Percentiles rank a stretch among this genome's conserved stretches.
These are phyloP conservation scores for Coniochaeta pulveracea DNA, from an alignment of 2,329 filamentous ascomycete species.

Conservation along the genomic window DNA sequence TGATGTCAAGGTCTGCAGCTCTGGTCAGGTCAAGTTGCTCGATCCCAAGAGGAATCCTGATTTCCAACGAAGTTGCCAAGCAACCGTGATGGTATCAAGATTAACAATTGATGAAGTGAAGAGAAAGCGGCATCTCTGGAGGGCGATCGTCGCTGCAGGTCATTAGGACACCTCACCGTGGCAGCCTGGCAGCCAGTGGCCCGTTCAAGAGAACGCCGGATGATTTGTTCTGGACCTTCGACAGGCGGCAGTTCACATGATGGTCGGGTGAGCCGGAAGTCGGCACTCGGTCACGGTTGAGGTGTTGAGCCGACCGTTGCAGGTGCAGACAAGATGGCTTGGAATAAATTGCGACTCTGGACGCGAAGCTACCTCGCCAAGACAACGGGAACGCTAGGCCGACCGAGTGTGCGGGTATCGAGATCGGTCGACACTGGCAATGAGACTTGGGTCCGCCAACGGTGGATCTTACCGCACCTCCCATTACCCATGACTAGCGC, in stretches of 20 bases:
- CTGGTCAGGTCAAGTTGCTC: neutral
- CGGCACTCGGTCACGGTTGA: neutral
- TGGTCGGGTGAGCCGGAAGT: no score
- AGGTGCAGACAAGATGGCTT: neutral
- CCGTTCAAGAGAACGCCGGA: neutral
- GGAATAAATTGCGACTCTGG: neutral
- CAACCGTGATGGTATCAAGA: neutral
- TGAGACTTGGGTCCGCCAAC: neutral
- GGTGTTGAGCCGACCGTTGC: neutral
- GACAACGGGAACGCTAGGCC: neutral
- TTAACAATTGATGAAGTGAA: neutral
- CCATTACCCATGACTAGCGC: neutral
- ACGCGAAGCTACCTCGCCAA: neutral
- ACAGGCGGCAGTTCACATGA: neutral
- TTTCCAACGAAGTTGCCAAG: conserved; percentile 2
- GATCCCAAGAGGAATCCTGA: neutral
- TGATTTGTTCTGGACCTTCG: neutral
- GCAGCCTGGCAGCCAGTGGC: neutral
- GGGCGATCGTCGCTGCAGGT: conserved; percentile 1
- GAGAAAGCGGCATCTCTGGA: neutral
- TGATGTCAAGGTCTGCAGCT: conserved; percentile 3
- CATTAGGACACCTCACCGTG: neutral
- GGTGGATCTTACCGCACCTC: neutral
- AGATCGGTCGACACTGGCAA: neutral
- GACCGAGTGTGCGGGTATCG: neutral